phyloP scores from a whole-genome alignment of 2,329 filamentous ascomycete genomes.

The Calycina herbarum region DNA sequence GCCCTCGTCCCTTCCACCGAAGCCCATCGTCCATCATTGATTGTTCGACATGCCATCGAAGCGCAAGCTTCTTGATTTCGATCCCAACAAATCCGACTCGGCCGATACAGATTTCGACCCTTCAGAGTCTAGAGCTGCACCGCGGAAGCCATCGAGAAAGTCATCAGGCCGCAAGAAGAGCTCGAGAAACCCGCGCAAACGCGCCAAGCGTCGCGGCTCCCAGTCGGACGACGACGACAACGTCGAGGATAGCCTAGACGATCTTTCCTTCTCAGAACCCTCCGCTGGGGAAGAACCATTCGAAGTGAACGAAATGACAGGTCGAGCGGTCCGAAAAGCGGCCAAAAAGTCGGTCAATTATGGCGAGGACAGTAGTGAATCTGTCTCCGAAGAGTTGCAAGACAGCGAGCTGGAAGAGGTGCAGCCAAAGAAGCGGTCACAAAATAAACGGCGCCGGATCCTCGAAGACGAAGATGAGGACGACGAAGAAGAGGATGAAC shows the following conservation, averaged over 20 bases:
- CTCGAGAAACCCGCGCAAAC: not conserved
- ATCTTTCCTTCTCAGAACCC: slow-evolving; percentile 51
- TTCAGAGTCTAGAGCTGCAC: slow-evolving; percentile 41
- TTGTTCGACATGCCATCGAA: slow-evolving; percentile 34
- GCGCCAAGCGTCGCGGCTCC: not conserved
- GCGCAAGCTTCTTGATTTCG: slow-evolving; percentile 61
- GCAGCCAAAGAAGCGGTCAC: slow-evolving; percentile 24
- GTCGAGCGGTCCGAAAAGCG: slow-evolving; percentile 50
- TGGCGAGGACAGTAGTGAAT: slow-evolving; percentile 45
- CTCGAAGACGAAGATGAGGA: slow-evolving; percentile 10
- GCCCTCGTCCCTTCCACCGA: not conserved
- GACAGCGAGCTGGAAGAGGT: slow-evolving; percentile 31
- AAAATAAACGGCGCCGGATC: slow-evolving; percentile 20
- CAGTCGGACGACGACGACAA: slow-evolving; percentile 52
- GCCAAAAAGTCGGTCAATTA: slow-evolving; percentile 49
- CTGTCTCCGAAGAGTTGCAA: slow-evolving; percentile 37
- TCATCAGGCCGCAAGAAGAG: not conserved
- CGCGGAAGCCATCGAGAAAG: slow-evolving; percentile 44
- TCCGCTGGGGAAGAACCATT: slow-evolving; percentile 42
- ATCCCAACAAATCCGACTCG: slow-evolving; percentile 66
- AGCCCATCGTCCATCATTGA: not conserved
- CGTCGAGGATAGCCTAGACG: slow-evolving; percentile 48
- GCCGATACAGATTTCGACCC: slow-evolving; percentile 68
- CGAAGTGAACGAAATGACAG: slow-evolving; percentile 48
- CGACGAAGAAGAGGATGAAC: slow-evolving; percentile 12